Percentiles rank a stretch among this genome's conserved stretches.
Evolutionary conservation across 345 rosid species (phyloP).

Genomic region (Firmiana major): DNA sequence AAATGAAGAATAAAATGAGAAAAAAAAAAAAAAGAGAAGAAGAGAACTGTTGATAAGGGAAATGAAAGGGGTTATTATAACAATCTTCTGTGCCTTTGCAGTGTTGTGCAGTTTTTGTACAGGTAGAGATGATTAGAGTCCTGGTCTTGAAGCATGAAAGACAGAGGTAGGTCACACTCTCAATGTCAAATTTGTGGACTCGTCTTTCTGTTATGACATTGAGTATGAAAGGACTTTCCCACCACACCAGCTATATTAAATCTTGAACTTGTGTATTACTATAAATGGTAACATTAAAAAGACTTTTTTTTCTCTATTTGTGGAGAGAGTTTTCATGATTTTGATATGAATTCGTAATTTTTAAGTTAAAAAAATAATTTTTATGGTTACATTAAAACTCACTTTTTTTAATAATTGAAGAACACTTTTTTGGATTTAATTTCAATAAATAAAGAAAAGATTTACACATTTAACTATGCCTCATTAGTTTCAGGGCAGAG

Average conservation of each 20-base stretch:
- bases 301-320: no score
- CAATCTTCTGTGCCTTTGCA: neutral
- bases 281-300: no score
- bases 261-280: no score
- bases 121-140: neutral
- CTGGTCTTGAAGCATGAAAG: neutral
- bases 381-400: no score
- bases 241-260: neutral
- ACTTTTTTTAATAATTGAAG: no score
- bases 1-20: neutral
- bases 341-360: no score
- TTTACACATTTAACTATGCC: neutral
- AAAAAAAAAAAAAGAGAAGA: neutral
- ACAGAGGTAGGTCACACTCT: conserved; percentile 15
- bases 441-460: no score
- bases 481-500: conserved; percentile 1
- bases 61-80: conserved; percentile 19
- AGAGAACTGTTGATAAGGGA: neutral
- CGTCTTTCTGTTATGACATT: conserved; percentile 3
- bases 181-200: neutral
- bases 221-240: neutral
- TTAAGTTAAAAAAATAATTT: no score
- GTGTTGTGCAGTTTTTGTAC: neutral
- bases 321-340: no score
- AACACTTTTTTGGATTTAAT: no score